Conservation (phyloP, 371 early-diverging fungal genomes). For the Blakeslea trispora region DNA sequence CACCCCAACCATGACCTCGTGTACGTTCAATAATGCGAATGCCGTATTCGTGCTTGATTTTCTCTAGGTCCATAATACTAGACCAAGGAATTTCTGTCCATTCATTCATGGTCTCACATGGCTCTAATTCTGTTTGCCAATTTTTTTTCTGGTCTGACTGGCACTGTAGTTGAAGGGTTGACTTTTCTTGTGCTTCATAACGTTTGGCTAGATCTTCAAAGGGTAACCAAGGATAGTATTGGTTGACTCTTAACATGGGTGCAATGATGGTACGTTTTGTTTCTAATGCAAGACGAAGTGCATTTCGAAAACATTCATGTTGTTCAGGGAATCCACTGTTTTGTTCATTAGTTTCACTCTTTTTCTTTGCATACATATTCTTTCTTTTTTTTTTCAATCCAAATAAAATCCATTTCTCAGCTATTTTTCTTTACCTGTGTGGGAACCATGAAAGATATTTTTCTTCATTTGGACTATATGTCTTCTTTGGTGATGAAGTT, state of each 20-base stretch:
- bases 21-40: slow-evolving; percentile 43
- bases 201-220: slow-evolving; percentile 38
- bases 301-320: slow-evolving; percentile 49
- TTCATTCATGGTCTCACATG: slow-evolving; percentile 27
- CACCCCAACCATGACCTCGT: slow-evolving; percentile 43
- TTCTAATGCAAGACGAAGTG: slow-evolving; percentile 44
- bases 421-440: slow-evolving; percentile 35
- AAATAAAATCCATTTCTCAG: no score
- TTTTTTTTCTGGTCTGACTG: slow-evolving; percentile 5
- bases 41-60: slow-evolving; percentile 30
- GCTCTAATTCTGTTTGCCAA: slow-evolving; percentile 31
- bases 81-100: slow-evolving; percentile 39
- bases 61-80: slow-evolving; percentile 32
- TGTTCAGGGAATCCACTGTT: slow-evolving; percentile 39
- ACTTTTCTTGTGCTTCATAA: slow-evolving; percentile 43
- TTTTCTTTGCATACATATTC: no score
- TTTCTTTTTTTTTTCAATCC: no score
- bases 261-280: slow-evolving; percentile 50
- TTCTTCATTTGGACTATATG: slow-evolving; percentile 18
- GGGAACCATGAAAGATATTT: slow-evolving; percentile 35
- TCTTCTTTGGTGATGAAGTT: slow-evolving; percentile 4
- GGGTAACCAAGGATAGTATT: slow-evolving; percentile 39
- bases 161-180: slow-evolving; percentile 22
- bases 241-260: slow-evolving; percentile 45
- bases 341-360: no score